Conservation (phyloP, 805 yeast genomes). For the Wickerhamiella cacticola region DNA sequence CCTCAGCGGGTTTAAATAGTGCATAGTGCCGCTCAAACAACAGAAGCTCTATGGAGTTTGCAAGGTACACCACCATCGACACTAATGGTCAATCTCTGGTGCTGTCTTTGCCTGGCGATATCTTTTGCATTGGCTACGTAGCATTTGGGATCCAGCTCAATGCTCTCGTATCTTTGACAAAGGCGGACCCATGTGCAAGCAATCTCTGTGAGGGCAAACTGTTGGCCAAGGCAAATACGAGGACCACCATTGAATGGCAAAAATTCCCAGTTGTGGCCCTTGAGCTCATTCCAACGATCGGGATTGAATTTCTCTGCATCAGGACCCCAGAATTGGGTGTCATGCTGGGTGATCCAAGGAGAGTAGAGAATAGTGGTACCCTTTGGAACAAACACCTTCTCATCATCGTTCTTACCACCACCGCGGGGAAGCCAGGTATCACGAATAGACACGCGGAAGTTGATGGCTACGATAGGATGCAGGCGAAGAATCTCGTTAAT, state of each 20-base stretch:
- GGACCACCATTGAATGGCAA: slow-evolving; percentile 41
- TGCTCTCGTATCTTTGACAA: slow-evolving; percentile 20
- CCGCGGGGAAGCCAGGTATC: slow-evolving; percentile 36
- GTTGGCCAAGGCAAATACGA: slow-evolving; percentile 39
- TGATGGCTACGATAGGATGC: slow-evolving; percentile 37
- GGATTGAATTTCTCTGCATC: slow-evolving; percentile 33
- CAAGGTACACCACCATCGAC: slow-evolving; percentile 13
- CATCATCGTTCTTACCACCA: slow-evolving; percentile 30
- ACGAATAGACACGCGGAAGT: slow-evolving; percentile 32
- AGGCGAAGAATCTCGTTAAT: slow-evolving; percentile 34
- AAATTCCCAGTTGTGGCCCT: slow-evolving; percentile 34
- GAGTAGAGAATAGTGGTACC: slow-evolving; percentile 30
- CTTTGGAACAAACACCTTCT: slow-evolving; percentile 31
- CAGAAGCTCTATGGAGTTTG: not conserved
- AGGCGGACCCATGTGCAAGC: slow-evolving; percentile 15
- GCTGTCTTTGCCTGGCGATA: slow-evolving; percentile 8
- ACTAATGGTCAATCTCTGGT: slow-evolving; percentile 9
- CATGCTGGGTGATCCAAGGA: slow-evolving; percentile 32
- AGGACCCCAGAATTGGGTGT: slow-evolving; percentile 29
- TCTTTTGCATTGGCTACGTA: slow-evolving; percentile 1
- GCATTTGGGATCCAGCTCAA: slow-evolving; percentile 31
- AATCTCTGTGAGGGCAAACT: slow-evolving; percentile 38
- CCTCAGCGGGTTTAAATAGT: not conserved
- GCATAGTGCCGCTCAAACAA: not conserved
- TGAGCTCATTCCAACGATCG: slow-evolving; percentile 33